Evolutionary conservation across 345 rosid genomes (phyloP).

Genomic region (Citrus medica): DNA sequence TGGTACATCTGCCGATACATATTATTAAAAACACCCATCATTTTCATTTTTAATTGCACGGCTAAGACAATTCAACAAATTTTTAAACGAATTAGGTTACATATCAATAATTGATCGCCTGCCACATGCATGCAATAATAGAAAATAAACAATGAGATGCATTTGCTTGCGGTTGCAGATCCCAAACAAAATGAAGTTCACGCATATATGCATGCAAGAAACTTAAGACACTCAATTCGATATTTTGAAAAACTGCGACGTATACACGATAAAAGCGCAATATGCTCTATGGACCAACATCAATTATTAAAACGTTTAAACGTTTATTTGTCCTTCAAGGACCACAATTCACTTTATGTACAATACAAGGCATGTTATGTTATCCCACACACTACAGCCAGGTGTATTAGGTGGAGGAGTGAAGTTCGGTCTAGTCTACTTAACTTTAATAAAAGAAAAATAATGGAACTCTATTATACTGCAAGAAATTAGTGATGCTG

Average conservation of each 20-base stretch:
- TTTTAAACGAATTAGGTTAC: not conserved
- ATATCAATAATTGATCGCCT: not conserved
- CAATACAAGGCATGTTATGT: not conserved
- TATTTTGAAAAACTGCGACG: too few species aligned
- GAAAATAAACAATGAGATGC: too few species aligned
- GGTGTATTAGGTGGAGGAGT: not conserved
- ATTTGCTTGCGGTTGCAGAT: too few species aligned
- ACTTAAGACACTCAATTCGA: too few species aligned
- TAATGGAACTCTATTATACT: not conserved
- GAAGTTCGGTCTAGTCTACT: not conserved
- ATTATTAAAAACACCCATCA: not conserved
- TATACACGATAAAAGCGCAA: not conserved
- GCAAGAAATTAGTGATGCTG: not conserved
- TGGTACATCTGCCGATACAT: conserved; percentile 61
- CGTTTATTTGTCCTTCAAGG: not conserved
- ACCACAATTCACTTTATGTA: not conserved
- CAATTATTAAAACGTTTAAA: not conserved
- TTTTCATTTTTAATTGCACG: not conserved
- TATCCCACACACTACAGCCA: not conserved
- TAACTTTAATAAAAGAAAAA: not conserved
- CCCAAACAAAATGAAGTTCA: too few species aligned
- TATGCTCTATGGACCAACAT: not conserved
- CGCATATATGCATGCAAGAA: not conserved
- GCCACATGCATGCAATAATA: not conserved
- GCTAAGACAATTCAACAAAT: too few species aligned